Base-by-base conservation (phyloP, 352 stramenopile species). In the Plasmopara viticola region DNA sequence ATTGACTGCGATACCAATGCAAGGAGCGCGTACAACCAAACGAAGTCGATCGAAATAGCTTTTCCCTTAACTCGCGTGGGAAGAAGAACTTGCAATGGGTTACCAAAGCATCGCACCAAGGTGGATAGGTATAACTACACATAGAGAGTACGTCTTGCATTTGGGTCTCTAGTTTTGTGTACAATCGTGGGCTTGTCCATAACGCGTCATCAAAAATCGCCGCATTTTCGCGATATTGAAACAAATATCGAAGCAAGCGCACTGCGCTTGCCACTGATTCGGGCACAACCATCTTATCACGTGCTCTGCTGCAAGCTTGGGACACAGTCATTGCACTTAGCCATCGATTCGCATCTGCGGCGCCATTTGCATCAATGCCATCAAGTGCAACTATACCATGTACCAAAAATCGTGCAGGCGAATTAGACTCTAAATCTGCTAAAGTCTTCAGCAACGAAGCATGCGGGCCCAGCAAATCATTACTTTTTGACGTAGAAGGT, bases 51-150 rank as follows among this genome's bases (percentile, higher is more conserved):
- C 77, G 76, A 42, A 94, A 91, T 9, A 90, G 42, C 15, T 78
- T 79, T 44, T 90, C 72, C 9, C 83, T 72, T 8, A 91, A 57
- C 34, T 86, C 69, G 17, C 72, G 72, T 0, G 83, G 74, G 17
- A 94, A 94, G 33, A 94, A 88, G 46, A 91, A 94, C 46, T 84
- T 86, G 56, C 74, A 91, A 53, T 87, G 55, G 4, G 73, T 81
- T n/a, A 89, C 68, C 31, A 94, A 55, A 2, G 58, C 56, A 66
- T 91, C 79, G 58, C 69, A 90, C 83, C 83, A 94, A 10, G 68
- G 58, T 5, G 83, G 80, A 63, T 94, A 94, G 45, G 86, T 86
- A 48, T 77, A 78, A 60, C 78, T 90, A 60, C 77, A 89, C 37
- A 91, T 70, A 1, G 75, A 85, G n/a, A 94, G 64, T 51, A 90